Evolutionary conservation across 2,329 filamentous ascomycete genomes (phyloP).

Genomic region (Exophiala lecanii-corni): DNA sequence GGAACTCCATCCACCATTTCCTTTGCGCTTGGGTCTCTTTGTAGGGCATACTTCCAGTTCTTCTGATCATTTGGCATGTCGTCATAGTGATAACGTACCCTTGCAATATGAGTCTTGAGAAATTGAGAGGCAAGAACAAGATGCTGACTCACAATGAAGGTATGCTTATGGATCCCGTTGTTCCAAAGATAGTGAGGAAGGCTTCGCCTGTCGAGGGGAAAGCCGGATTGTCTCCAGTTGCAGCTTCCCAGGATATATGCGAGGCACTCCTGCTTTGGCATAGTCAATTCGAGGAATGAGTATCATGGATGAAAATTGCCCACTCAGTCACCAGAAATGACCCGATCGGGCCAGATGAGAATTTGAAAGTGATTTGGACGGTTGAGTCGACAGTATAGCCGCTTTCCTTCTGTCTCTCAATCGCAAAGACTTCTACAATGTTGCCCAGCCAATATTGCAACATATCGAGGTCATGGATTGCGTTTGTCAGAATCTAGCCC

Average conservation of each 20-base stretch:
- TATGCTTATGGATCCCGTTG: constrained; percentile 5
- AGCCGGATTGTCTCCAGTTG: constrained; percentile 2
- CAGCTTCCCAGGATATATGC: constrained; percentile 4
- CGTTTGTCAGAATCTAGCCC: constrained; percentile 1
- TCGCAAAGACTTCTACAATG: constrained; percentile 3
- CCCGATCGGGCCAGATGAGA: not conserved
- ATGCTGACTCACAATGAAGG: constrained; percentile 1
- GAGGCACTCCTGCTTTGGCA: not conserved
- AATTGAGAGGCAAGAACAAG: not conserved
- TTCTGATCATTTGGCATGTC: not conserved
- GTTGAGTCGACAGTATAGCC: not conserved
- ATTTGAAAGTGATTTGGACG: not conserved
- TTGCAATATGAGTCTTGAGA: not conserved
- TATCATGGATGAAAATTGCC: not conserved
- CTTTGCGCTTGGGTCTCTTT: constrained; percentile 1
- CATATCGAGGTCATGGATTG: constrained; percentile 4
- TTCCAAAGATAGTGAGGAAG: constrained; percentile 7
- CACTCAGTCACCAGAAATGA: constrained; percentile 1
- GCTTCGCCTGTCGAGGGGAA: constrained; percentile 5
- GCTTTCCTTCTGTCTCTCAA: not conserved
- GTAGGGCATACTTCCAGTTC: constrained; percentile 5
- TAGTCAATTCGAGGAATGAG: too few relatives aligned
- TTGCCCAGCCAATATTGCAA: constrained; percentile 5
- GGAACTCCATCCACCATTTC: not conserved
- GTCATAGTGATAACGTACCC: constrained; percentile 1